Percentiles rank a stretch among this genome's conserved stretches.
These are phyloP conservation scores for Pythium aristosporum DNA, from an alignment of 352 stramenopile species.

Conservation along the genomic window DNA sequence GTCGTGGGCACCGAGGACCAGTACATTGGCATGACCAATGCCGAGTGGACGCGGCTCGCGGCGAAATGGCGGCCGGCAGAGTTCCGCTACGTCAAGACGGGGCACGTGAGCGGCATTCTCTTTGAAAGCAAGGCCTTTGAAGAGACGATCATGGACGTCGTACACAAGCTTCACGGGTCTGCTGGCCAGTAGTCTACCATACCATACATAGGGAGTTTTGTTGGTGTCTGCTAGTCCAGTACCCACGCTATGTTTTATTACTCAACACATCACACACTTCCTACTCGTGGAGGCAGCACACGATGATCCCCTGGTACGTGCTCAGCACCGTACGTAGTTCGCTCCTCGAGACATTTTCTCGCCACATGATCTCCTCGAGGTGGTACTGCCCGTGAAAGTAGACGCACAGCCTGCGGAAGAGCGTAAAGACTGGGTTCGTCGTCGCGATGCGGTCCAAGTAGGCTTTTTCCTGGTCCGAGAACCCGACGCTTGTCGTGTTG, in stretches of 20 bases:
- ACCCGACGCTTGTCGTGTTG: slow-evolving; percentile 31
- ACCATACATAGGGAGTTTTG: no score
- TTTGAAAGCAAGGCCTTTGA: slow-evolving; percentile 67
- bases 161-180: slow-evolving; percentile 28
- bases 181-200: neutral
- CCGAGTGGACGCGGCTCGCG: slow-evolving; percentile 60
- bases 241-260: no score
- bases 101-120: slow-evolving; percentile 80
- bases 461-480: slow-evolving; percentile 64
- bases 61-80: slow-evolving; percentile 54
- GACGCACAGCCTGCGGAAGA: slow-evolving; percentile 79
- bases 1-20: slow-evolving; percentile 75
- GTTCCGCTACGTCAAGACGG: slow-evolving; percentile 65
- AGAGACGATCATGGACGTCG: slow-evolving; percentile 70
- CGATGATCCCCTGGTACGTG: slow-evolving; percentile 86
- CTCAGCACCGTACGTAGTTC: slow-evolving; percentile 78
- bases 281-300: slow-evolving; percentile 79
- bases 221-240: no score
- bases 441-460: slow-evolving; percentile 83
- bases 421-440: slow-evolving; percentile 70
- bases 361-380: slow-evolving; percentile 90
- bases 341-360: slow-evolving; percentile 79
- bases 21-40: slow-evolving; percentile 65
- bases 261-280: neutral
- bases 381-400: slow-evolving; percentile 89